Percentiles rank a stretch among this genome's conserved stretches.
phyloP scores from a whole-genome alignment of 192 early-diverging fungal genomes.

The Coemansia furcata region DNA sequence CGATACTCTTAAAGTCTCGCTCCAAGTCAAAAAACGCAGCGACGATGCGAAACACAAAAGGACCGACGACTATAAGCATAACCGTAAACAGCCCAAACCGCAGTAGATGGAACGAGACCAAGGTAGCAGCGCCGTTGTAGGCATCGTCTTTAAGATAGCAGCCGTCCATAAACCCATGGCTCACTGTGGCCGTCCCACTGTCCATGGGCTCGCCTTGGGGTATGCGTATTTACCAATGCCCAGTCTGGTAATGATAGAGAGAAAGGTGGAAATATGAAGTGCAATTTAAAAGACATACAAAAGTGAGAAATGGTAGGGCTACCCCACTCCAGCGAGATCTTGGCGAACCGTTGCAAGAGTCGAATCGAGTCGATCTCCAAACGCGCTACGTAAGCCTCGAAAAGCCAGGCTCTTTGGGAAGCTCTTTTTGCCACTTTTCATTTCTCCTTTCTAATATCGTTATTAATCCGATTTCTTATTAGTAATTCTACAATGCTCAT shows the following conservation, averaged over 20 bases:
- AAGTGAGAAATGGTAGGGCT: too few species aligned
- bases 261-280: background rate
- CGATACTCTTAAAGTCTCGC: constrained; percentile 59
- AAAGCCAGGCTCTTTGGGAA: background rate
- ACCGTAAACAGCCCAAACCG: constrained; percentile 36
- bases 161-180: constrained; percentile 37
- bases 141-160: constrained; percentile 39
- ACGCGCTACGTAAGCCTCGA: constrained; percentile 1
- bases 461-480: background rate
- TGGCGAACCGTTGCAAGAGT: background rate
- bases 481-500: constrained; percentile 31
- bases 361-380: background rate
- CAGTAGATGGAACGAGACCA: constrained; percentile 47
- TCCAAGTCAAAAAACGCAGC: constrained; percentile 68
- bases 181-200: constrained; percentile 6
- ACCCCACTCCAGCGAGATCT: background rate
- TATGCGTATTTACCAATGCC: background rate
- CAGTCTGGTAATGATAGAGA: background rate
- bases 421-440: background rate
- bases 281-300: too few species aligned
- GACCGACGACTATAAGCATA: constrained; percentile 43
- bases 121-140: constrained; percentile 29
- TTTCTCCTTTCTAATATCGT: background rate
- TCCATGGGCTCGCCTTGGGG: background rate
- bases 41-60: constrained; percentile 55